phyloP scores from a whole-genome alignment of 257 asterid genomes.

The Capsicum rhomboideum region DNA sequence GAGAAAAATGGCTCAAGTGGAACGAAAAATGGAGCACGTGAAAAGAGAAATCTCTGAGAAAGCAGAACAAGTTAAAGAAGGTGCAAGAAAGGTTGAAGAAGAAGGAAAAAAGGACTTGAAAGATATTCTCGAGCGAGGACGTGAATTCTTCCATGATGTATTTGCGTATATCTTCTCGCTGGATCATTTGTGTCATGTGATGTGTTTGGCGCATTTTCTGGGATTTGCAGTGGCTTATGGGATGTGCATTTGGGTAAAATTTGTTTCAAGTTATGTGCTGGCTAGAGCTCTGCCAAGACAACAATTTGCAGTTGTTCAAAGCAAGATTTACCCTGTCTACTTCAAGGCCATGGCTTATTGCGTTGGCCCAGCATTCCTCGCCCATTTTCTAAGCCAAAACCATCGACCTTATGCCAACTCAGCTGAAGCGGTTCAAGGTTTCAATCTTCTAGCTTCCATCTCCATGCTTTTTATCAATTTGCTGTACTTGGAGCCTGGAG shows the following conservation, averaged over 20 bases:
- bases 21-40: background rate
- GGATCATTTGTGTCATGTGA: slow-evolving; percentile 9
- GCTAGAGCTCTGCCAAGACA: slow-evolving; percentile 57
- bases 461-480: slow-evolving; percentile 37
- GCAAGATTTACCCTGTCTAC: too few relatives aligned
- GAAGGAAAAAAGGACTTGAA: slow-evolving; percentile 31
- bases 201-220: slow-evolving; percentile 33
- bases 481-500: slow-evolving; percentile 62
- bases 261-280: slow-evolving; percentile 57
- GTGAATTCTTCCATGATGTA: slow-evolving; percentile 19
- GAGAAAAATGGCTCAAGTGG: slow-evolving; percentile 2
- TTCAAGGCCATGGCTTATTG: slow-evolving; percentile 61
- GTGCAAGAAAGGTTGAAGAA: slow-evolving; percentile 8
- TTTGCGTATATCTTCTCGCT: slow-evolving; percentile 16
- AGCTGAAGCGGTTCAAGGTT: slow-evolving; percentile 22
- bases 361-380: slow-evolving; percentile 45
- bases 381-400: slow-evolving; percentile 35
- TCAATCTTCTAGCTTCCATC: slow-evolving; percentile 38
- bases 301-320: slow-evolving; percentile 72
- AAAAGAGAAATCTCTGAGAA: slow-evolving; percentile 11
- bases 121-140: slow-evolving; percentile 16
- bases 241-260: slow-evolving; percentile 63
- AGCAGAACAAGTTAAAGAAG: slow-evolving; percentile 5
- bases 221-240: slow-evolving; percentile 69
- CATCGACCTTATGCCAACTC: background rate